A percentile compares a stretch with the other conserved stretches of the same genome.
These are phyloP conservation scores for Metschnikowia dekortorum DNA, from an alignment of 805 yeast species.

Conservation along the genomic window DNA sequence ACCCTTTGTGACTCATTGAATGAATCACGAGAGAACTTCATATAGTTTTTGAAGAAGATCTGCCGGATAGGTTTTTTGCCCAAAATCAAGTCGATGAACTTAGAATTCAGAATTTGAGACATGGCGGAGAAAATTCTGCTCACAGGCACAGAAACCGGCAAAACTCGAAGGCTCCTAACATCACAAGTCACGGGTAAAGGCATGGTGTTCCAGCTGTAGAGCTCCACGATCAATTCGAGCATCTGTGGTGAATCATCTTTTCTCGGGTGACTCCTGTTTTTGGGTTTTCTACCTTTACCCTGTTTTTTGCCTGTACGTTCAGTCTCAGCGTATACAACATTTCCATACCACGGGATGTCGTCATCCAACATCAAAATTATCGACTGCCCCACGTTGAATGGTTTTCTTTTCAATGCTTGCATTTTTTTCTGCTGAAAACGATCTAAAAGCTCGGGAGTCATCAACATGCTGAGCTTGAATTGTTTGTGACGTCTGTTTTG, in stretches of 20 bases:
- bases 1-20: slow-evolving; percentile 57
- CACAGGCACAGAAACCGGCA: slow-evolving; percentile 63
- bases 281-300: slow-evolving; percentile 6
- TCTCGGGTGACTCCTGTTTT: slow-evolving; percentile 8
- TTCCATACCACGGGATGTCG: slow-evolving; percentile 57
- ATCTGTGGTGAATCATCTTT: slow-evolving; percentile 16
- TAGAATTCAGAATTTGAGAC: slow-evolving; percentile 52
- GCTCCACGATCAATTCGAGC: slow-evolving; percentile 45
- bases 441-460: slow-evolving; percentile 46
- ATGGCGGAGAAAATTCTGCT: slow-evolving; percentile 63
- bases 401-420: slow-evolving; percentile 51
- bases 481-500: slow-evolving; percentile 39
- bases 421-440: slow-evolving; percentile 47
- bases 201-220: slow-evolving; percentile 55
- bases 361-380: slow-evolving; percentile 50
- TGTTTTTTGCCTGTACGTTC: slow-evolving; percentile 4
- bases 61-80: slow-evolving; percentile 55
- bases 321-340: slow-evolving; percentile 41
- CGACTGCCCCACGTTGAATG: slow-evolving; percentile 57
- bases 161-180: slow-evolving; percentile 33
- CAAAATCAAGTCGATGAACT: slow-evolving; percentile 48
- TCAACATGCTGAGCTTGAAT: slow-evolving; percentile 40
- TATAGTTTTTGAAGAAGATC: slow-evolving; percentile 51
- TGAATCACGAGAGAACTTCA: slow-evolving; percentile 45
- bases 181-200: slow-evolving; percentile 45